Evolutionary conservation across 2,329 filamentous ascomycete species (phyloP).

Genomic region (Emydomyces testavorans): DNA sequence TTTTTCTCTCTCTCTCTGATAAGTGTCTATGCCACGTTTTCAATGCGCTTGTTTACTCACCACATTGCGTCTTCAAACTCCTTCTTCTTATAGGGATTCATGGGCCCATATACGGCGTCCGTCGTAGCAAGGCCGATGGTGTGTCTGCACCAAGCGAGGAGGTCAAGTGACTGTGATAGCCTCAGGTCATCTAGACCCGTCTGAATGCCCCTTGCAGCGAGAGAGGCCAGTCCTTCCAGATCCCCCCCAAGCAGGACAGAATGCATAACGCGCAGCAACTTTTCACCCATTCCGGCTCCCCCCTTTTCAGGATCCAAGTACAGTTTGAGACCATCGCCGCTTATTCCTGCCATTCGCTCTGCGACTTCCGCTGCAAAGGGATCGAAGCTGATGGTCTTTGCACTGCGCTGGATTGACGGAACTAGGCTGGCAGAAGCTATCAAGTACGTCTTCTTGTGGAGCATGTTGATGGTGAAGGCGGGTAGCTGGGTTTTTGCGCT

Average conservation of each 20-base stretch:
- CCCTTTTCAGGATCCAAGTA: neutral
- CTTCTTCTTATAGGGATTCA: conserved; percentile 22
- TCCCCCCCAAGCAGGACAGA: neutral
- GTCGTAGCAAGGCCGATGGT: conserved; percentile 23
- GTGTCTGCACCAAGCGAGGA: conserved; percentile 22
- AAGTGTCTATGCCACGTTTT: neutral
- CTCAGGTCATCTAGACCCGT: neutral
- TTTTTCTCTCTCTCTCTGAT: neutral
- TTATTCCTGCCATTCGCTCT: neutral
- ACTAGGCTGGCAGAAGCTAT: neutral
- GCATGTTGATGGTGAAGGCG: conserved; percentile 1
- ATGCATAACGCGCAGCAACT: neutral
- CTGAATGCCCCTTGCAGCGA: neutral
- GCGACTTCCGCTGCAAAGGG: neutral
- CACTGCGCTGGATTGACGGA: neutral
- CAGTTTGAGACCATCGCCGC: neutral
- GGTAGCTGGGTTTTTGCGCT: neutral
- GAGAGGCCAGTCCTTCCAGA: neutral
- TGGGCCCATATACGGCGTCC: conserved; percentile 22
- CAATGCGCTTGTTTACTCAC: conserved; percentile 15
- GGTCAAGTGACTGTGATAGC: conserved; percentile 11
- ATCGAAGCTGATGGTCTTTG: neutral
- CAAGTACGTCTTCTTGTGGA: neutral
- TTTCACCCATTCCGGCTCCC: neutral
- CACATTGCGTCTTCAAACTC: conserved; percentile 20